A percentile compares a stretch with the other conserved stretches of the same genome.
phyloP scores from a whole-genome alignment of 306 rosid species.

The Quercus variabilis region DNA sequence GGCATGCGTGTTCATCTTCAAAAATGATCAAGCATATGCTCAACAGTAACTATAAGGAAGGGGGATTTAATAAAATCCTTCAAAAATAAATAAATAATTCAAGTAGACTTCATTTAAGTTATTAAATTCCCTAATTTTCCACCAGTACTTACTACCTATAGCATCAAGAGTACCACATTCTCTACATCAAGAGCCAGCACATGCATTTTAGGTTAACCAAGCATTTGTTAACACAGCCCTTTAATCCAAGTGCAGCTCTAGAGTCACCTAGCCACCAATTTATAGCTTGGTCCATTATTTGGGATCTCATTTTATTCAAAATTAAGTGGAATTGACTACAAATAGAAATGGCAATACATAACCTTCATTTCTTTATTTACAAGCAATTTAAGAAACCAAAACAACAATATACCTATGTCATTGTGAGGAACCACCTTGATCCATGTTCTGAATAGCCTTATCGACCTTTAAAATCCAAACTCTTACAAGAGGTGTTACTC shows the following conservation, averaged over 20 bases:
- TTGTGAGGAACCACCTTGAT: not conserved
- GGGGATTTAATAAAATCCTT: not conserved
- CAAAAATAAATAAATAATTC: not conserved
- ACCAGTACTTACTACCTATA: too few species aligned
- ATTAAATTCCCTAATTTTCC: too few species aligned
- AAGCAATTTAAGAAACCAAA: not conserved
- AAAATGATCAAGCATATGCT: not conserved
- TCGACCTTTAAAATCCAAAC: not conserved
- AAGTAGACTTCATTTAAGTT: not conserved
- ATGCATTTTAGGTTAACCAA: not conserved
- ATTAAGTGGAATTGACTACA: not conserved
- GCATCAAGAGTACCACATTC: too few species aligned
- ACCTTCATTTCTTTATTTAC: not conserved
- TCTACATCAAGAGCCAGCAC: too few species aligned
- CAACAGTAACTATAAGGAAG: not conserved
- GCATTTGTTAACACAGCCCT: not conserved
- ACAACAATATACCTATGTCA: not conserved
- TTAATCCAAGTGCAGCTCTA: not conserved
- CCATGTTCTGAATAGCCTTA: not conserved
- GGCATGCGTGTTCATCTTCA: not conserved
- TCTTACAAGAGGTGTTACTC: not conserved
- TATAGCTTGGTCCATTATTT: not conserved
- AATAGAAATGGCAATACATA: not conserved
- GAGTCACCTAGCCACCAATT: not conserved
- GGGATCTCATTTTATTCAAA: not conserved